Conservation (phyloP, 225 moss, liverwort and hornwort species). For the Sphagnum tenellum region DNA sequence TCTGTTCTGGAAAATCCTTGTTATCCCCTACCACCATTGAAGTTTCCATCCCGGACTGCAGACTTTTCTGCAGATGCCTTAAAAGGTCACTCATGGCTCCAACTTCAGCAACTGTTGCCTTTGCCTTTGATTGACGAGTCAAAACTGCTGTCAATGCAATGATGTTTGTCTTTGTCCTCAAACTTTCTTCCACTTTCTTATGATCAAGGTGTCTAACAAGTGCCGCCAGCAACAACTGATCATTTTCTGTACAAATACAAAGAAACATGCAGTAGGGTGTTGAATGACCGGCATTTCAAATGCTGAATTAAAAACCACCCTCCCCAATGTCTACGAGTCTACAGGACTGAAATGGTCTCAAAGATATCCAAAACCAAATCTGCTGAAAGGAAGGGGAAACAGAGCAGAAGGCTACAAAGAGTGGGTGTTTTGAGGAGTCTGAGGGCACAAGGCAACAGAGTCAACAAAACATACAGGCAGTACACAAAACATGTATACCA, state of each 20-base stretch:
- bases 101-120: slow-evolving; percentile 67
- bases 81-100: slow-evolving; percentile 81
- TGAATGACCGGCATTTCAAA: too few species aligned
- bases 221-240: slow-evolving; percentile 61
- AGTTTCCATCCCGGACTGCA: slow-evolving; percentile 44
- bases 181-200: slow-evolving; percentile 33
- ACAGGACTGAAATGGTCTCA: too few species aligned
- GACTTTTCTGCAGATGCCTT: slow-evolving; percentile 71
- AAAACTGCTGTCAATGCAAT: slow-evolving; percentile 58
- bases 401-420: too few species aligned
- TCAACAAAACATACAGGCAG: too few species aligned
- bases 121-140: slow-evolving; percentile 69
- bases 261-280: background rate
- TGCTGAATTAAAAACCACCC: too few species aligned
- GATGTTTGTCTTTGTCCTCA: slow-evolving; percentile 52
- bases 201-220: slow-evolving; percentile 87
- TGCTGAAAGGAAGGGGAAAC: too few species aligned
- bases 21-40: slow-evolving; percentile 23
- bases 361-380: too few species aligned
- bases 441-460: too few species aligned
- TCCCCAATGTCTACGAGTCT: too few species aligned
- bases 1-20: slow-evolving; percentile 22
- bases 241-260: slow-evolving; percentile 47
- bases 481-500: too few species aligned
- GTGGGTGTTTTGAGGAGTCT: too few species aligned